Base-by-base conservation (phyloP, 257 asterid species). In the Solanum appendiculatum region DNA sequence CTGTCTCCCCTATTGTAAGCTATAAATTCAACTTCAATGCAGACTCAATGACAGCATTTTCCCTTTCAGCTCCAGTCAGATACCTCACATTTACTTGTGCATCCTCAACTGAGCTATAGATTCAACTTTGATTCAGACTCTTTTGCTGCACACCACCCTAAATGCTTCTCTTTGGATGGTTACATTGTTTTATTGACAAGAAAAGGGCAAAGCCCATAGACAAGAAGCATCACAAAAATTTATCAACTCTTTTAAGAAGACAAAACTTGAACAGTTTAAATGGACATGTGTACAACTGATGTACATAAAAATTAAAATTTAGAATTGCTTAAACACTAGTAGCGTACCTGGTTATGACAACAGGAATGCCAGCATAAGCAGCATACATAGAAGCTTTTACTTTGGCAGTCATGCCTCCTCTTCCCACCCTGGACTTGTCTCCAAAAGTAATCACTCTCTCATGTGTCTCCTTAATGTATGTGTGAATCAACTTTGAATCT, bases 391-490 rank as follows among this genome's bases (percentile, higher is more conserved):
- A 98, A 77, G 98, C 98, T 89, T 95, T 95, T 56, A 95, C 98
- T 91, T 95, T 94, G 33, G 98, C 98, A n/a, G 94, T 91, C 98
- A 95, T 95, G n/a, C 98, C 98, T 33, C 98, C 98, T 88, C 98
- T 90, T 86, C 98, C 98, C 58, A 95, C 98, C 89, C 98, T 92
- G 39, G 98, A 95, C 91, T 95, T 95, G 90, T 95, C 98, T 56
- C 98, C 98, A 82, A 95, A 95, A 33, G 94, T 92, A 84, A 95
- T 92, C 69, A 82, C 86, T 23, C 91, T 91, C 86, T 92, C 93
- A 70, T 95, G 94, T 82, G 68, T 92, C 85, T 93, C 92, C 78
- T 94, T 95, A 36, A 92, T 58, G 73, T 95, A 95, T 25, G 98
- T 95, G 51, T 89, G 88, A 89, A 95, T 92, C 68, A 95, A 83